Conservation (phyloP, 441 rosid species). For the Gossypium gossypioides region DNA sequence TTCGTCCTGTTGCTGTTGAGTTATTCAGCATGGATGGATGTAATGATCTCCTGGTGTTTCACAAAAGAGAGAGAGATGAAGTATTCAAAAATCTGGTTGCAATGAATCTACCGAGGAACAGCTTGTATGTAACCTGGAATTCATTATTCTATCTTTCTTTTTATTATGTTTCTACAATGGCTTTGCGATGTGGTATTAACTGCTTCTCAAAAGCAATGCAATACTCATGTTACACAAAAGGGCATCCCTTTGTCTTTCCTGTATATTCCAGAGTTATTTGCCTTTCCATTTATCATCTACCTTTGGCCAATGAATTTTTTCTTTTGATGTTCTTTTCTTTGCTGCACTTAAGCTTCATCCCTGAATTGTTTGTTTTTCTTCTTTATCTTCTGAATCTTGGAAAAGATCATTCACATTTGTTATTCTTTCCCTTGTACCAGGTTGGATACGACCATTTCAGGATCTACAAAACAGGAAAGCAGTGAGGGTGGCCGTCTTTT, state of each 20-base stretch:
- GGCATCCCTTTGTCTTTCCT: not conserved
- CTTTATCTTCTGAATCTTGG: not conserved
- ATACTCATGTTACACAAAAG: not conserved
- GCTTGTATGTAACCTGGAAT: slow-evolving; percentile 59
- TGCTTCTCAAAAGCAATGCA: not conserved
- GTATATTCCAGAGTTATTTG: not conserved
- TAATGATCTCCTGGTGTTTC: slow-evolving; percentile 97
- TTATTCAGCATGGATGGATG: slow-evolving; percentile 99
- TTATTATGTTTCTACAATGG: not conserved
- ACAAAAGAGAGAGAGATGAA: slow-evolving; percentile 98
- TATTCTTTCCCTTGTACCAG: slow-evolving; percentile 31
- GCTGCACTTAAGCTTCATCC: not conserved
- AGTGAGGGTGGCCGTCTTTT: slow-evolving; percentile 93
- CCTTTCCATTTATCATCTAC: slow-evolving; percentile 1
- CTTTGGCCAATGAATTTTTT: not conserved
- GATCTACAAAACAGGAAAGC: slow-evolving; percentile 86
- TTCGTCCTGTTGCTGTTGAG: slow-evolving; percentile 99
- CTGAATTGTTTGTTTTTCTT: not conserved
- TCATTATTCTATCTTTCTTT: slow-evolving; percentile 1
- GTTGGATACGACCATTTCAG: slow-evolving; percentile 97
- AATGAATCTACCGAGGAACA: slow-evolving; percentile 96
- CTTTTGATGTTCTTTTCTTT: not conserved
- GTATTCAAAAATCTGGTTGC: slow-evolving; percentile 94
- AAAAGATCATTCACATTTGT: not conserved
- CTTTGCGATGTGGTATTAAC: slow-evolving; percentile 7